Percentiles rank a stretch among this genome's conserved stretches.
phyloP scores from a whole-genome alignment of 345 rosid species.

The Citrus unshiu region DNA sequence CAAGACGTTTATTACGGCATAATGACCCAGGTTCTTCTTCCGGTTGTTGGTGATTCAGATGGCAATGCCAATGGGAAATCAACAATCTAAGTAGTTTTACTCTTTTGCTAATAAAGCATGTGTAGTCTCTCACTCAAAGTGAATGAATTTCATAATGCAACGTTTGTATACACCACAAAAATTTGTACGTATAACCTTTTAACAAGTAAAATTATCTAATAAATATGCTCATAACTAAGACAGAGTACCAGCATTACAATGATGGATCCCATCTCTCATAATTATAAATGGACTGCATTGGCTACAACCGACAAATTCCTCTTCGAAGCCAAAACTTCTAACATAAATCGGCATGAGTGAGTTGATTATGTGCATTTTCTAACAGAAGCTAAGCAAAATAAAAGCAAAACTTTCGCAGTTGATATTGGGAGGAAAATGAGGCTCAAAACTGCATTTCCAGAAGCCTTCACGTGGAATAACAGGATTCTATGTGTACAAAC shows the following conservation, averaged over 20 bases:
- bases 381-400: not conserved
- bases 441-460: not conserved
- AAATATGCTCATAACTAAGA: not conserved
- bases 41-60: not conserved
- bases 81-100: too few relatives aligned
- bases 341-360: not conserved
- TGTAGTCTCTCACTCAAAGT: not conserved
- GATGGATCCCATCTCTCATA: not conserved
- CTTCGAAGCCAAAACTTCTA: not conserved
- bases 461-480: constrained; percentile 1
- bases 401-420: not conserved
- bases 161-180: not conserved
- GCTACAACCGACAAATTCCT: not conserved
- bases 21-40: not conserved
- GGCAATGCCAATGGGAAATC: not conserved
- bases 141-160: not conserved
- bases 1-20: not conserved
- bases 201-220: not conserved
- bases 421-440: not conserved
- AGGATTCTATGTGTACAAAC: not conserved
- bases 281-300: not conserved
- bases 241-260: not conserved
- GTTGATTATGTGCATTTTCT: not conserved
- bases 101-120: not conserved
- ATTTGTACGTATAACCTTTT: not conserved